Percentiles rank a stretch among this genome's conserved stretches.
Conservation (phyloP, 1,284 basidiomycete species). For the Peniophora sp. region DNA sequence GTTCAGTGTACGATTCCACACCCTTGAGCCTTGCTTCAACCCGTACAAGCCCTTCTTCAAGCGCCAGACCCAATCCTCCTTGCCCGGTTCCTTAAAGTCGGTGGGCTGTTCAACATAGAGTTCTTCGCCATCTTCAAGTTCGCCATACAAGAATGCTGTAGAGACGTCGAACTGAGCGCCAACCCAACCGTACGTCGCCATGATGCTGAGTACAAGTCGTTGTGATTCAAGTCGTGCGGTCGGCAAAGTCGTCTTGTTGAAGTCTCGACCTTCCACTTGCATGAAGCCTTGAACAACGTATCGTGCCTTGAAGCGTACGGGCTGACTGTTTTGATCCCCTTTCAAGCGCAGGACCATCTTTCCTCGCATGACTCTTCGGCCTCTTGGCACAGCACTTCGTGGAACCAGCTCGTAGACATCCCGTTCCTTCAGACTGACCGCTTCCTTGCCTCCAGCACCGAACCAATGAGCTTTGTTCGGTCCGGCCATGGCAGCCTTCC, state of each 20-base stretch:
- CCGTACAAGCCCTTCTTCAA: slow-evolving; percentile 31
- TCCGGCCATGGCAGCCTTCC: too few relatives aligned
- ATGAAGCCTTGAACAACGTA: slow-evolving; percentile 31
- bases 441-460: slow-evolving; percentile 3
- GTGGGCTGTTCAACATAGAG: slow-evolving; percentile 32
- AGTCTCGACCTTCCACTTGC: slow-evolving; percentile 32
- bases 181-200: slow-evolving; percentile 26
- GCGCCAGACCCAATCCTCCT: slow-evolving; percentile 22
- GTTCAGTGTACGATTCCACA: slow-evolving; percentile 30
- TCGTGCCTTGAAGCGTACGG: slow-evolving; percentile 26
- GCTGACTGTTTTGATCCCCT: slow-evolving; percentile 17
- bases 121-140: slow-evolving; percentile 25
- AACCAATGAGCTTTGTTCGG: too few relatives aligned
- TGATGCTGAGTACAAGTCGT: slow-evolving; percentile 27
- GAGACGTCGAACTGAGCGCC: slow-evolving; percentile 36
- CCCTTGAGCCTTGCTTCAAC: slow-evolving; percentile 27
- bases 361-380: slow-evolving; percentile 17
- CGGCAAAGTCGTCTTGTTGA: slow-evolving; percentile 33
- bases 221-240: slow-evolving; percentile 28
- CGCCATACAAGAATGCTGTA: slow-evolving; percentile 35
- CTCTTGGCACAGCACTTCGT: slow-evolving; percentile 12
- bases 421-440: slow-evolving; percentile 9
- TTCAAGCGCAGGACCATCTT: slow-evolving; percentile 24
- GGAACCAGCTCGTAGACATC: slow-evolving; percentile 23
- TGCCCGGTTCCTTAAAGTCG: slow-evolving; percentile 21